Conservation (phyloP, 2,329 filamentous ascomycete genomes). For the Fusarium marasasianum region DNA sequence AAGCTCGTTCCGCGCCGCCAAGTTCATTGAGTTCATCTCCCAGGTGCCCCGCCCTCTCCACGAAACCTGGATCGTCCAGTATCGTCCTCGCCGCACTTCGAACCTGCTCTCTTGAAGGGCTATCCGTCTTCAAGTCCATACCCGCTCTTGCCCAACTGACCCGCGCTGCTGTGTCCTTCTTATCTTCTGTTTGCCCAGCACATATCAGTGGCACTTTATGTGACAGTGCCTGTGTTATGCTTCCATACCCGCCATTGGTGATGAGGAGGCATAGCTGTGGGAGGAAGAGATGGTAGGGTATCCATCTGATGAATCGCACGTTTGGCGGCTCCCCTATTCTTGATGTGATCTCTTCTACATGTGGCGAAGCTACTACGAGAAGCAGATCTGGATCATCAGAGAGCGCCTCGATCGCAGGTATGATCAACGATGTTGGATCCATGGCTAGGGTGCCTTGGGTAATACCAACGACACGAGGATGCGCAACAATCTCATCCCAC, state of each 20-base stretch:
- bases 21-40: constrained; percentile 42
- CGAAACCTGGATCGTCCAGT: constrained; percentile 37
- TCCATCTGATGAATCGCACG: constrained; percentile 47
- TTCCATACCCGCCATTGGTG: constrained; percentile 52
- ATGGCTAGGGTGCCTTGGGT: constrained; percentile 52
- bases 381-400: constrained; percentile 40
- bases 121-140: constrained; percentile 50
- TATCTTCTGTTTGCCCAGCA: constrained; percentile 50
- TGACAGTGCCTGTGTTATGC: constrained; percentile 49
- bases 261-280: constrained; percentile 48
- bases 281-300: constrained; percentile 50
- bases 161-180: constrained; percentile 49
- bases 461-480: constrained; percentile 47
- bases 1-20: constrained; percentile 41
- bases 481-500: constrained; percentile 45
- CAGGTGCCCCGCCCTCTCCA: constrained; percentile 35
- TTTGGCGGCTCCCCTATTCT: constrained; percentile 38
- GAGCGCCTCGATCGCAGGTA: constrained; percentile 50
- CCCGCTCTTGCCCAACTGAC: constrained; percentile 46
- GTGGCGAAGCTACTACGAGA: constrained; percentile 48
- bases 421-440: constrained; percentile 49
- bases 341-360: constrained; percentile 40
- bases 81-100: constrained; percentile 39
- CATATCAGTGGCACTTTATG: constrained; percentile 50
- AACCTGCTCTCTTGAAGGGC: constrained; percentile 42